Conservation (phyloP, 805 yeast species). For the Metschnikowia aberdeeniae region DNA sequence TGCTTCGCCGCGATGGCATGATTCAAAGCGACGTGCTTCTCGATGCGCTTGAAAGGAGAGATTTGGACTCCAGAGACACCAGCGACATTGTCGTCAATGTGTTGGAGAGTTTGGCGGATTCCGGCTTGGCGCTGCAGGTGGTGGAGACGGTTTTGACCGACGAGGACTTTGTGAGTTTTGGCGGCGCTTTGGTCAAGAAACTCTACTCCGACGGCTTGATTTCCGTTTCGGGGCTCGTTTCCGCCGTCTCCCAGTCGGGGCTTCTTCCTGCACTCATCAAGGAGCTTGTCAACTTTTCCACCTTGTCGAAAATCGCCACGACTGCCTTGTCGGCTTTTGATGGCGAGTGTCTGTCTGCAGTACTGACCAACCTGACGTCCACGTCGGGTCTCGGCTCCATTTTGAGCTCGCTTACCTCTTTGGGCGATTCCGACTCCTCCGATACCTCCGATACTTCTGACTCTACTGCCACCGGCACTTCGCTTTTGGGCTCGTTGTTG, state of each 20-base stretch:
- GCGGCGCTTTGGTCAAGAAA: slow-evolving; percentile 29
- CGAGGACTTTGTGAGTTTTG: slow-evolving; percentile 32
- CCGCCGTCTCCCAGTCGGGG: slow-evolving; percentile 31
- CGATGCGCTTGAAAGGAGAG: slow-evolving; percentile 8
- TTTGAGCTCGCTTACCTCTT: slow-evolving; percentile 1
- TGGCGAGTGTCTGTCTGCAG: slow-evolving; percentile 22
- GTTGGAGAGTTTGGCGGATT: slow-evolving; percentile 37
- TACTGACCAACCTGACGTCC: slow-evolving; percentile 2
- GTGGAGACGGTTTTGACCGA: slow-evolving; percentile 39
- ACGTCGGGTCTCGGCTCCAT: slow-evolving; percentile 3
- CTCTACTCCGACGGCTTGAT: slow-evolving; percentile 29
- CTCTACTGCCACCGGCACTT: slow-evolving; percentile 1
- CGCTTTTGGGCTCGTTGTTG: slow-evolving; percentile 1
- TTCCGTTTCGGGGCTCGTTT: slow-evolving; percentile 22
- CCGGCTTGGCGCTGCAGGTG: slow-evolving; percentile 41
- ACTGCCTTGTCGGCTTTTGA: slow-evolving; percentile 36
- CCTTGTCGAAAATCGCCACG: slow-evolving; percentile 31
- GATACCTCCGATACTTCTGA: background rate
- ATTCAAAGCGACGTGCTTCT: slow-evolving; percentile 3
- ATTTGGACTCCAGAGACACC: slow-evolving; percentile 18
- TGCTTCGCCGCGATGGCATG: slow-evolving; percentile 16
- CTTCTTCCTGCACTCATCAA: slow-evolving; percentile 32
- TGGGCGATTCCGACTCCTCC: background rate
- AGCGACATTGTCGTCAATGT: slow-evolving; percentile 31
- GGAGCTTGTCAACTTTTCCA: slow-evolving; percentile 29